These are phyloP conservation scores for Perkinsus marinus DNA, from an alignment of 169 alveolate species.

Conservation along the genomic window DNA sequence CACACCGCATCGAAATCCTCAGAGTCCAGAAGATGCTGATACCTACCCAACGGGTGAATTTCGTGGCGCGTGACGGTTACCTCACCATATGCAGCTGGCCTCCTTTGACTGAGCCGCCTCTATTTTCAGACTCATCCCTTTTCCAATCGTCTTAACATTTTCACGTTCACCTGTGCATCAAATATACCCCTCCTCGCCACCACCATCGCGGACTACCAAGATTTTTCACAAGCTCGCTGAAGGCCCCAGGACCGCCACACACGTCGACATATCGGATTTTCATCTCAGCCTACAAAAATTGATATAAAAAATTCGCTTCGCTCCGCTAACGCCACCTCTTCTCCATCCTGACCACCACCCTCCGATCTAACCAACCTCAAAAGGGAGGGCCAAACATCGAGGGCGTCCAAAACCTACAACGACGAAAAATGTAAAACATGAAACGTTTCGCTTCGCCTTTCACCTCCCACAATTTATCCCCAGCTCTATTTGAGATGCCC, in stretches of 20 bases:
- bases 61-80: not conserved
- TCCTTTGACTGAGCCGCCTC: not conserved
- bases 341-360: not conserved
- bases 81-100: not conserved
- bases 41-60: not conserved
- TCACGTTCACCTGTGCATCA: not conserved
- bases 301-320: not conserved
- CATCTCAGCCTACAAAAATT: not conserved
- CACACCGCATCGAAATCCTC: not conserved
- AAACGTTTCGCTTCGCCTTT: not conserved
- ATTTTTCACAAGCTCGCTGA: not conserved
- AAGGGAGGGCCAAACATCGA: not conserved
- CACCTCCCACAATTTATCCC: not conserved
- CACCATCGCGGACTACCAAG: not conserved
- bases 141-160: not conserved
- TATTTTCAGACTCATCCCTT: not conserved
- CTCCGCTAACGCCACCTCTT: not conserved
- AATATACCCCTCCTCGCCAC: not conserved
- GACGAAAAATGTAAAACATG: not conserved
- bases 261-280: not conserved
- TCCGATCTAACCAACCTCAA: not conserved
- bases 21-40: not conserved
- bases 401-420: not conserved
- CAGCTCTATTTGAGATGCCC: not conserved
- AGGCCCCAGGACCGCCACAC: not conserved